Conservation (phyloP, 495 filamentous ascomycete species). For the Xylaria longipes region DNA sequence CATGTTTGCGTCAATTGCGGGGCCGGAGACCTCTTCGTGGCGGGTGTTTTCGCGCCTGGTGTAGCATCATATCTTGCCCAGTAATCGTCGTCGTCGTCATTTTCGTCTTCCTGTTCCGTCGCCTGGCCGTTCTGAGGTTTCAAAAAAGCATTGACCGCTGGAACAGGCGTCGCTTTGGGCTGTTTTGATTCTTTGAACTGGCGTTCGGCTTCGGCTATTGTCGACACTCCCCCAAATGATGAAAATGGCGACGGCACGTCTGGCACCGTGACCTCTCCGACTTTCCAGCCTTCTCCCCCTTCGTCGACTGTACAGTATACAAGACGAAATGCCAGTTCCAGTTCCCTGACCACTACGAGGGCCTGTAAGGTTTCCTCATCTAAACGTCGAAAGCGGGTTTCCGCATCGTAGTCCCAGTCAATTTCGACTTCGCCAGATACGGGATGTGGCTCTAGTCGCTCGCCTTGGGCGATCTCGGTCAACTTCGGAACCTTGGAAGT, state of each 20-base stretch:
- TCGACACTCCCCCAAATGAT: constrained; percentile 47
- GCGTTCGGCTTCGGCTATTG: constrained; percentile 52
- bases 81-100: constrained; percentile 89
- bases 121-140: constrained; percentile 15
- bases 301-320: constrained; percentile 66
- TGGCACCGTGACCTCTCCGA: constrained; percentile 76
- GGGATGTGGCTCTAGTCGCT: constrained; percentile 84
- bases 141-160: constrained; percentile 27
- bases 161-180: constrained; percentile 26
- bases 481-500: constrained; percentile 69
- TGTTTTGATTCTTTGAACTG: constrained; percentile 44
- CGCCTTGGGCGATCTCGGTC: constrained; percentile 65
- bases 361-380: constrained; percentile 89
- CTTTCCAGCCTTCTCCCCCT: constrained; percentile 77
- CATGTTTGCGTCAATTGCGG: constrained; percentile 44
- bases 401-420: constrained; percentile 65
- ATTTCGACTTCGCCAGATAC: constrained; percentile 89
- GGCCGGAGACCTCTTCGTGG: constrained; percentile 65
- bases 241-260: constrained; percentile 52
- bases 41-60: constrained; percentile 72
- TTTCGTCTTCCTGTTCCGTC: constrained; percentile 51
- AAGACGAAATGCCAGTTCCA: constrained; percentile 59
- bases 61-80: constrained; percentile 95
- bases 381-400: constrained; percentile 71
- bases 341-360: constrained; percentile 61